These are phyloP conservation scores for Apiospora marii DNA, from an alignment of 2,329 filamentous ascomycete species.

Conservation along the genomic window DNA sequence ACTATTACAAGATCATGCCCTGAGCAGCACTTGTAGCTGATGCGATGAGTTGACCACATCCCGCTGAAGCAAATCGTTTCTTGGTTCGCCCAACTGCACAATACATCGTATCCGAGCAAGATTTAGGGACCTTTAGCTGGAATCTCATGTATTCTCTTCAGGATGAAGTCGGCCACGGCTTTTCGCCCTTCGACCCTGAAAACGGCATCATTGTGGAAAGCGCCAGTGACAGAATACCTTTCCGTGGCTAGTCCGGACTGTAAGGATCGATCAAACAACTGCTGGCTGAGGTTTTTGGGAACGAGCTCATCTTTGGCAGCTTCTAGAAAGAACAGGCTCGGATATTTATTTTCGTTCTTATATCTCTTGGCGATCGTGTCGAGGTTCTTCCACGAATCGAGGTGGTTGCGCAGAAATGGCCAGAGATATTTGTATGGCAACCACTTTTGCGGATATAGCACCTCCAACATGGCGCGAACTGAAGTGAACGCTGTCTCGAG, in stretches of 20 bases:
- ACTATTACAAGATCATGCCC: background rate
- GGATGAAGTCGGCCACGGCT: constrained; percentile 54
- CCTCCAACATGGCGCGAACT: constrained; percentile 73
- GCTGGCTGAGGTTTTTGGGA: constrained; percentile 56
- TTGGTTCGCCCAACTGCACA: background rate
- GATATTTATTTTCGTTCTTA: constrained; percentile 36
- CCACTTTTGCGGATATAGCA: constrained; percentile 81
- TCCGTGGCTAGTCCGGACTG: constrained; percentile 56
- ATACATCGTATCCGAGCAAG: background rate
- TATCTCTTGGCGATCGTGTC: constrained; percentile 48
- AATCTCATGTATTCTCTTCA: constrained; percentile 11
- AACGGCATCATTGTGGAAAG: constrained; percentile 66
- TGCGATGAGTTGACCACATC: background rate
- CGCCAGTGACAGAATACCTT: constrained; percentile 53
- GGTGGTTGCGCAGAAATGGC: constrained; percentile 74
- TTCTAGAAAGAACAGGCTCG: constrained; percentile 59
- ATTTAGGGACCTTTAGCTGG: background rate
- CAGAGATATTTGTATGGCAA: constrained; percentile 78
- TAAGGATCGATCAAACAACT: constrained; percentile 55
- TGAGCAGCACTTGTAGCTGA: background rate
- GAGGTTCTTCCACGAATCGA: constrained; percentile 63
- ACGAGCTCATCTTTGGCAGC: constrained; percentile 68
- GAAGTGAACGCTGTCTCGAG: constrained; percentile 81
- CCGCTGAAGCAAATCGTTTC: background rate
- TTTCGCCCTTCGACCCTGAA: constrained; percentile 53